Conservation (phyloP, 371 early-diverging fungal genomes). For the Saksenaea vasiformis region DNA sequence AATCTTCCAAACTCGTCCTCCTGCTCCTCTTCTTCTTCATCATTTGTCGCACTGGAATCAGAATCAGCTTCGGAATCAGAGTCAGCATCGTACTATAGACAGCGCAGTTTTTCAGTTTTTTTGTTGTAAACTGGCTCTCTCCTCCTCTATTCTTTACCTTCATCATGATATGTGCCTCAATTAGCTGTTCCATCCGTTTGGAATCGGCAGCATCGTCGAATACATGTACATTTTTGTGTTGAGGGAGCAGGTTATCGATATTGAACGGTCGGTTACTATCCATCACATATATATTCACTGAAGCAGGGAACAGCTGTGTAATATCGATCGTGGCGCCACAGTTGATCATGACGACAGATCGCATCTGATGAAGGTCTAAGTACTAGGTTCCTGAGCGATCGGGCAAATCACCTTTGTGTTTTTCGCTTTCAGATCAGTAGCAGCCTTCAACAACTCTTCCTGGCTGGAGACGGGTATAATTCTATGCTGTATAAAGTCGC, state of each 20-base stretch:
- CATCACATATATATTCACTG: conserved; percentile 71
- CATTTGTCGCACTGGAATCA: background rate
- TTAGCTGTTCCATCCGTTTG: conserved; percentile 54
- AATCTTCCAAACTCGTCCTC: conserved; percentile 23
- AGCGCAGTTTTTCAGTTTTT: conserved; percentile 13
- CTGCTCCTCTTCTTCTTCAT: conserved; percentile 23
- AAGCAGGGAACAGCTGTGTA: conserved; percentile 58
- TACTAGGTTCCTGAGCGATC: background rate
- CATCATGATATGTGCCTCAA: conserved; percentile 68
- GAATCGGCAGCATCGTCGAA: conserved; percentile 82
- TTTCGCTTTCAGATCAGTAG: conserved; percentile 45
- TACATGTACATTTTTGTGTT: conserved; percentile 66
- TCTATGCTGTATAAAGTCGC: conserved; percentile 76
- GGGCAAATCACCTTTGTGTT: conserved; percentile 28
- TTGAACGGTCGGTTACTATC: conserved; percentile 90
- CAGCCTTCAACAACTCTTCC: conserved; percentile 63
- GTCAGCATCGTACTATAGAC: background rate
- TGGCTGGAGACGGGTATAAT: conserved; percentile 77
- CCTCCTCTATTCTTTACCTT: conserved; percentile 45
- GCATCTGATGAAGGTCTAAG: conserved; percentile 46
- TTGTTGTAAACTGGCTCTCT: background rate
- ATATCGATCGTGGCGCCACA: conserved; percentile 85
- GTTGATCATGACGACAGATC: conserved; percentile 82
- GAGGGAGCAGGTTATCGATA: conserved; percentile 71
- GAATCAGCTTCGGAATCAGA: conserved; percentile 17